Percentiles rank a stretch among this genome's conserved stretches.
These are phyloP conservation scores for Cordyceps farinosa DNA, from an alignment of 2,329 filamentous ascomycete genomes.

Conservation along the genomic window DNA sequence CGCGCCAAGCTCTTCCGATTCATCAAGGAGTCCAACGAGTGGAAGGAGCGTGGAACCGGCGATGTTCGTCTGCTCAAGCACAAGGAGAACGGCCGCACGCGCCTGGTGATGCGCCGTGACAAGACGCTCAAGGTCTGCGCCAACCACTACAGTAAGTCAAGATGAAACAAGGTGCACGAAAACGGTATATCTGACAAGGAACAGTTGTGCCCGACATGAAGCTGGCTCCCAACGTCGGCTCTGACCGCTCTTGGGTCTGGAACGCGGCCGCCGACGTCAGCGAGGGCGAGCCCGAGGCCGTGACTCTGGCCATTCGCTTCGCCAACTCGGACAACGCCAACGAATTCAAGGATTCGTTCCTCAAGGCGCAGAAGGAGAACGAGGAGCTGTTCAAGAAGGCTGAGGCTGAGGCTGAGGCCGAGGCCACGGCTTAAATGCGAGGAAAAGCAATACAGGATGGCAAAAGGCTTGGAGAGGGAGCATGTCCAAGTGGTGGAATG, in stretches of 20 bases:
- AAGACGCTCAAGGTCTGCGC: constrained; percentile 99
- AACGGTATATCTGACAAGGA: constrained; percentile 33
- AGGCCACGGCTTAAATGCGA: constrained; percentile 23
- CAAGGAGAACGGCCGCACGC: constrained; percentile 96
- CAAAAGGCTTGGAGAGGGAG: not conserved
- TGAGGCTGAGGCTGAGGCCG: constrained; percentile 28
- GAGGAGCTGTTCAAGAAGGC: constrained; percentile 71
- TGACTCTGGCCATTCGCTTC: constrained; percentile 94
- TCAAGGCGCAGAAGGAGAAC: constrained; percentile 96
- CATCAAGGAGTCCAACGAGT: constrained; percentile 84
- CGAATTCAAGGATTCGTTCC: constrained; percentile 94
- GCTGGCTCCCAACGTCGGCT: constrained; percentile 94
- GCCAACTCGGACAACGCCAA: constrained; percentile 98
- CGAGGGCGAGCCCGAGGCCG: constrained; percentile 94
- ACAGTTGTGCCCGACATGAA: constrained; percentile 91
- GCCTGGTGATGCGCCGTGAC: constrained; percentile 96
- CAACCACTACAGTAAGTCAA: constrained; percentile 90
- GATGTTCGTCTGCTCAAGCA: constrained; percentile 97
- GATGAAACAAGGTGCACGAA: not conserved
- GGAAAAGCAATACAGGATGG: not conserved
- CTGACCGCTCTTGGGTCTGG: constrained; percentile 99
- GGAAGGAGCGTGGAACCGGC: constrained; percentile 98
- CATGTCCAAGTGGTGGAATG: not conserved
- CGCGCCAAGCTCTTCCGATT: constrained; percentile 99
- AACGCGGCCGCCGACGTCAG: constrained; percentile 96